phyloP scores from a whole-genome alignment of 2,329 filamentous ascomycete species.

The Nectriaceae sp. region DNA sequence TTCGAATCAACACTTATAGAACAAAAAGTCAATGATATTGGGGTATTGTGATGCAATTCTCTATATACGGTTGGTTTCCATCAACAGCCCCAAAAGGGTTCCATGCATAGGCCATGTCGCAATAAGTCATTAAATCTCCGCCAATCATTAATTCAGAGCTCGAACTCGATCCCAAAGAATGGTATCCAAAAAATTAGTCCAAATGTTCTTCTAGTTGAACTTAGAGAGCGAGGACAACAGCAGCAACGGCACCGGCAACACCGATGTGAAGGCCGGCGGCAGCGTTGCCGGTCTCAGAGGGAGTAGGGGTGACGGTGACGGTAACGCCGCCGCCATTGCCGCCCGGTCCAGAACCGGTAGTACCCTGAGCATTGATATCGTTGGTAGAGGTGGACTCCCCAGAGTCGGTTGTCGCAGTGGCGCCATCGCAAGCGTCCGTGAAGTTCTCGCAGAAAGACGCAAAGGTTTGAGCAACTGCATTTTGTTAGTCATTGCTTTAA shows the following conservation, averaged over 20 bases:
- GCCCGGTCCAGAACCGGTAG: not conserved
- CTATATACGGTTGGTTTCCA: slow-evolving; percentile 21
- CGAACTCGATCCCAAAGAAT: not conserved
- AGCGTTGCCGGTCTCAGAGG: slow-evolving; percentile 15
- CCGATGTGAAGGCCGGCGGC: slow-evolving; percentile 21
- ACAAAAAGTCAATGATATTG: not conserved
- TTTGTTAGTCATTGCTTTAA: no score
- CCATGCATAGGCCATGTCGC: not conserved
- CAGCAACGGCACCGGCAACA: slow-evolving; percentile 22
- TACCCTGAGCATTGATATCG: slow-evolving; percentile 1
- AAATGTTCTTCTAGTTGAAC: slow-evolving; percentile 4
- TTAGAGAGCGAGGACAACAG: slow-evolving; percentile 27
- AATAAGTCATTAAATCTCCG: not conserved
- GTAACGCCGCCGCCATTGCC: slow-evolving; percentile 5
- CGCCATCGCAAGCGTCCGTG: slow-evolving; percentile 27
- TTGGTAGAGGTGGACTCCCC: slow-evolving; percentile 12
- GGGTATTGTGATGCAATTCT: slow-evolving; percentile 2
- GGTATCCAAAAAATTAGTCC: slow-evolving; percentile 7
- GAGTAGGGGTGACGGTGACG: slow-evolving; percentile 23
- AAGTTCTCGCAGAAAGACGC: slow-evolving; percentile 33
- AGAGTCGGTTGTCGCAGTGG: slow-evolving; percentile 10
- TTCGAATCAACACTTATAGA: no score
- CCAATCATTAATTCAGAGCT: not conserved
- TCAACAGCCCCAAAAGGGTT: not conserved
- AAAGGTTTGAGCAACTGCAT: slow-evolving; percentile 31